These are phyloP conservation scores for Penicillium cosmopolitanum DNA, from an alignment of 495 filamentous ascomycete species.

Conservation along the genomic window DNA sequence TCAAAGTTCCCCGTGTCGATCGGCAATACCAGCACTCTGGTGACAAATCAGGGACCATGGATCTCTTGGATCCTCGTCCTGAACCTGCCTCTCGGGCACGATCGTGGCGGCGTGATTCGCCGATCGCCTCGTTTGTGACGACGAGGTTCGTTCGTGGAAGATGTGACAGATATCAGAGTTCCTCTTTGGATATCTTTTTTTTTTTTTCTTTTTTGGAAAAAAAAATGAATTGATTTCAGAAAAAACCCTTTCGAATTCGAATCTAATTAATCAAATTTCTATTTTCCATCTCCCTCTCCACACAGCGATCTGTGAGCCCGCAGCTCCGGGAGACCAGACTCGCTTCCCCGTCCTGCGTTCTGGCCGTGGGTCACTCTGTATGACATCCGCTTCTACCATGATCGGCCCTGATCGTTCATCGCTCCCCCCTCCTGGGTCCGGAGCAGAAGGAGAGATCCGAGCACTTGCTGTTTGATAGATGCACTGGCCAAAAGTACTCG, in stretches of 20 bases:
- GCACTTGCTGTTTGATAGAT: conserved; percentile 14
- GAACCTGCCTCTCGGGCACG: conserved; percentile 24
- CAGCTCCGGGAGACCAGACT: conserved; percentile 19
- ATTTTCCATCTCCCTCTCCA: conserved; percentile 9
- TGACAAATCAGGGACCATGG: conserved; percentile 46
- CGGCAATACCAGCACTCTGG: conserved; percentile 33
- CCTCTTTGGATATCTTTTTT: conserved; percentile 8
- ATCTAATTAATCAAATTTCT: background rate
- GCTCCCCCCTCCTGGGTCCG: conserved; percentile 29
- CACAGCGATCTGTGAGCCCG: conserved; percentile 11
- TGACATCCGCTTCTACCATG: conserved; percentile 40
- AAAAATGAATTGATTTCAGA: background rate
- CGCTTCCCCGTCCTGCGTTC: conserved; percentile 27
- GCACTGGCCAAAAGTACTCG: conserved; percentile 21
- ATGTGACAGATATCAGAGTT: conserved; percentile 44
- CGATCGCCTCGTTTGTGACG: conserved; percentile 24
- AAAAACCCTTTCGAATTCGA: background rate
- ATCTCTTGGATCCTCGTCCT: conserved; percentile 30
- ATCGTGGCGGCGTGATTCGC: conserved; percentile 38
- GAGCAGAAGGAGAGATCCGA: conserved; percentile 10
- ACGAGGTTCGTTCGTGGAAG: conserved; percentile 33
- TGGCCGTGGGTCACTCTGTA: conserved; percentile 36
- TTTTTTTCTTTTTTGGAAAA: background rate
- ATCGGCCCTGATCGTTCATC: conserved; percentile 31
- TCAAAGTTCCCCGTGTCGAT: conserved; percentile 41